Evolutionary conservation across 1,284 basidiomycete species (phyloP), one percentile per base, ranked within the genome.

Genomic region (Porodaedalea pini): DNA sequence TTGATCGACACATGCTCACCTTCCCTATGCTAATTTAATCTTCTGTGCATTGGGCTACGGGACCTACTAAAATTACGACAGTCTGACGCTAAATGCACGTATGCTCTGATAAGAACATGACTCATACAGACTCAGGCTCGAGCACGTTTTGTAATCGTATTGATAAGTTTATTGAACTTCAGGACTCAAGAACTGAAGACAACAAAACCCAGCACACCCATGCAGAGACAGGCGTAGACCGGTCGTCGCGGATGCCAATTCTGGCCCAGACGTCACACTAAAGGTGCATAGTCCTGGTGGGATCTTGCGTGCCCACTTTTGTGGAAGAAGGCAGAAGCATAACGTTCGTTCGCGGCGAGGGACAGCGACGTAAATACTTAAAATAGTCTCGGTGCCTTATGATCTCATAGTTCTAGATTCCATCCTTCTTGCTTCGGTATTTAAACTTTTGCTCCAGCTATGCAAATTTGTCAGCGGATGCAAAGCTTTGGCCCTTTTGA

Each of bases 341-440:
- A n/a, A 6, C 6, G 32, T 6, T 13, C 32, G 32, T 13, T 6
- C 32, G 13, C 32, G 32, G 8, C n/a, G n/a, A n/a, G n/a, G n/a
- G n/a, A 17, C n/a, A 17, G 40, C 40, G 2, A 17, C 40, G 40
- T 27, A 34, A 34, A 34, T 23, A 2, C n/a, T 25, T 13, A 21
- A 17, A 17, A 17, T 15, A 15, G 40, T 41, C 7, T 45, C 44
- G 44, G 45, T 47, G 15, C 45, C 45, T 47, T 47, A 47, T 47
- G 45, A 47, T 27, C 23, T 47, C 45, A 47, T 47, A 47, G 23
- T 4, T 47, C 29, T 47, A 31, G 45, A 47, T 29, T n/a, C n/a
- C 25, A 15, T 47, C 27, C 25, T 25, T 31, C 15, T 45, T 10
- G 10, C 10, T 25, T 45, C 44, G 44, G 44, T 27, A 29, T 27